phyloP scores from a whole-genome alignment of 495 filamentous ascomycete species.

The Endocarpon pusillum region DNA sequence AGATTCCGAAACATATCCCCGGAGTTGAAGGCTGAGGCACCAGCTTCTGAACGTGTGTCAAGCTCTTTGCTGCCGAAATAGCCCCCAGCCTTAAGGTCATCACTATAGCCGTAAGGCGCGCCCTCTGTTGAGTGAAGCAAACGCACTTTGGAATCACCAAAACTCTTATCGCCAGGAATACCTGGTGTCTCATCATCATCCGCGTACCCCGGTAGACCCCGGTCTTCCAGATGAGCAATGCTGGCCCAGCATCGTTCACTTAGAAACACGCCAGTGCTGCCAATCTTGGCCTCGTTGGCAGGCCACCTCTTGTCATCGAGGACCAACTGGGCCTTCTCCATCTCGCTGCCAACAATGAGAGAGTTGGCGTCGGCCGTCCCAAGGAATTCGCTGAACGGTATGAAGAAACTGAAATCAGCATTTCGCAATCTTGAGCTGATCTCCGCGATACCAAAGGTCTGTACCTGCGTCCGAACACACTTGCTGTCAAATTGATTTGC shows the following conservation, averaged over 20 bases:
- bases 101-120: constrained; percentile 50
- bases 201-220: constrained; percentile 36
- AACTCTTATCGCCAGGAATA: constrained; percentile 26
- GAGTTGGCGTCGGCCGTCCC: constrained; percentile 71
- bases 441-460: constrained; percentile 91
- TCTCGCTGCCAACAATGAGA: constrained; percentile 76
- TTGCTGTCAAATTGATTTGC: constrained; percentile 99
- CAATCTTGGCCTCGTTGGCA: constrained; percentile 74
- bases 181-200: constrained; percentile 32
- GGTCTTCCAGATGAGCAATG: constrained; percentile 58
- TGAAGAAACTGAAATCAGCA: constrained; percentile 87
- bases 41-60: constrained; percentile 79
- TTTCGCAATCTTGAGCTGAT: constrained; percentile 84
- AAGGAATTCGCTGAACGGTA: constrained; percentile 91
- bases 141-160: constrained; percentile 54
- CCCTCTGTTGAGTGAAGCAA: constrained; percentile 40
- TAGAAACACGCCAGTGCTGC: constrained; percentile 84
- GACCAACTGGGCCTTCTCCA: constrained; percentile 77
- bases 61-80: constrained; percentile 76
- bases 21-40: constrained; percentile 67
- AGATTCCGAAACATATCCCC: constrained; percentile 97
- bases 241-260: constrained; percentile 92
- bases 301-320: constrained; percentile 85
- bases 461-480: constrained; percentile 84
- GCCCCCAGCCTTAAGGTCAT: constrained; percentile 48